Conservation (phyloP, 2,329 filamentous ascomycete species). For the Trichoderma aggressivum region DNA sequence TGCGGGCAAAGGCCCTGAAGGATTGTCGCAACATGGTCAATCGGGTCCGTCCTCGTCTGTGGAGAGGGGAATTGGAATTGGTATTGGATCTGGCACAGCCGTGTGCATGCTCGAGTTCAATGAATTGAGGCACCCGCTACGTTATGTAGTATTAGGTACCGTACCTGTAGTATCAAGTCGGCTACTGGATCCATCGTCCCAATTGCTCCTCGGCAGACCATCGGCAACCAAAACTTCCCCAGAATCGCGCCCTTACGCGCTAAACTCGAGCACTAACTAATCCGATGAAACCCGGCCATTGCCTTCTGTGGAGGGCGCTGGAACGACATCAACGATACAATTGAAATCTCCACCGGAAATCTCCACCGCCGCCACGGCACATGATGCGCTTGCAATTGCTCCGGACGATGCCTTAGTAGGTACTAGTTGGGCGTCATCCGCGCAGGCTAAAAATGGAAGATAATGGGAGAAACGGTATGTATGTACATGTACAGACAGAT, state of each 20-base stretch:
- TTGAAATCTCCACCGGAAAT: background rate
- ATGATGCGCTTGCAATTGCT: slow-evolving; percentile 7
- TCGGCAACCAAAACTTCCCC: slow-evolving; percentile 21
- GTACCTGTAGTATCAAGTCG: too few relatives aligned
- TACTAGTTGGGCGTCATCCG: background rate
- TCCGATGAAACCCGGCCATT: slow-evolving; percentile 30
- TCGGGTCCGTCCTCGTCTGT: background rate
- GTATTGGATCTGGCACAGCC: background rate
- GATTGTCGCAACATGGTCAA: slow-evolving; percentile 31
- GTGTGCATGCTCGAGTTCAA: background rate
- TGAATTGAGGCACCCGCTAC: slow-evolving; percentile 18
- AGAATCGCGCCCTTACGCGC: slow-evolving; percentile 9
- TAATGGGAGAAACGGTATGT: slow-evolving; percentile 1
- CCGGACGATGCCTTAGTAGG: slow-evolving; percentile 6
- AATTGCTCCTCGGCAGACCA: background rate
- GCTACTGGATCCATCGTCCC: background rate
- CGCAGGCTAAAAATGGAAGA: slow-evolving; percentile 3
- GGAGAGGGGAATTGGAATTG: background rate
- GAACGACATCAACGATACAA: background rate
- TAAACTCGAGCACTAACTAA: slow-evolving; percentile 22
- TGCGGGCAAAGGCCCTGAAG: slow-evolving; percentile 30
- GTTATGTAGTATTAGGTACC: slow-evolving; percentile 14
- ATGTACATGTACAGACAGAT: too few relatives aligned
- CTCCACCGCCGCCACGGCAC: slow-evolving; percentile 11
- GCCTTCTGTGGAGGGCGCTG: background rate